phyloP scores from a whole-genome alignment of 2,329 filamentous ascomycete genomes.

The Botrytis pseudocinerea region DNA sequence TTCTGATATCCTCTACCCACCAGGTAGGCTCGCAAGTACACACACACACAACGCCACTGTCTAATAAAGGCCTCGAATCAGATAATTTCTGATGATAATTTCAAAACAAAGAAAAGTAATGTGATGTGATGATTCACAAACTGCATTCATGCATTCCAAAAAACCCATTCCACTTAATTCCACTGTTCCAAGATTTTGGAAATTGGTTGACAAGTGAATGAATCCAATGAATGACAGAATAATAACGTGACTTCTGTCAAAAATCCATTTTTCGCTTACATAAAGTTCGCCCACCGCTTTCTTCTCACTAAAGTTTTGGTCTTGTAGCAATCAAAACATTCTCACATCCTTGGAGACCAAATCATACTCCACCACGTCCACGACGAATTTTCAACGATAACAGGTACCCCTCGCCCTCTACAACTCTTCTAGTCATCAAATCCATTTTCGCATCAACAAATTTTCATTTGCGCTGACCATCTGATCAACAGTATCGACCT shows the following conservation, averaged over 20 bases:
- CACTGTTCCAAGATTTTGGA: not conserved
- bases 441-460: not conserved
- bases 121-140: not conserved
- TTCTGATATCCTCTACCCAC: not conserved
- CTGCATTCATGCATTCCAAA: not conserved
- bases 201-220: not conserved
- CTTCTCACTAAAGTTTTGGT: conserved; percentile 23
- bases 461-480: conserved; percentile 17
- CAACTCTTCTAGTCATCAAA: conserved; percentile 10
- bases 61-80: not conserved
- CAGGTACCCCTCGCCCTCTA: conserved; percentile 32
- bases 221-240: conserved; percentile 3
- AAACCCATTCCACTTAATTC: not conserved
- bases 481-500: conserved; percentile 13
- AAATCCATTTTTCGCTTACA: conserved; percentile 25
- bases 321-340: conserved; percentile 39
- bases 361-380: conserved; percentile 41
- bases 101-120: not conserved
- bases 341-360: conserved; percentile 35
- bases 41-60: not conserved
- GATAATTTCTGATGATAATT: not conserved
- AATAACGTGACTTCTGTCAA: not conserved
- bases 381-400: conserved; percentile 34
- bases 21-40: not conserved
- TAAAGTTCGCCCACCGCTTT: conserved; percentile 27